These are phyloP conservation scores for Yarrowia keelungensis DNA, from an alignment of 805 yeast genomes.

Conservation along the genomic window DNA sequence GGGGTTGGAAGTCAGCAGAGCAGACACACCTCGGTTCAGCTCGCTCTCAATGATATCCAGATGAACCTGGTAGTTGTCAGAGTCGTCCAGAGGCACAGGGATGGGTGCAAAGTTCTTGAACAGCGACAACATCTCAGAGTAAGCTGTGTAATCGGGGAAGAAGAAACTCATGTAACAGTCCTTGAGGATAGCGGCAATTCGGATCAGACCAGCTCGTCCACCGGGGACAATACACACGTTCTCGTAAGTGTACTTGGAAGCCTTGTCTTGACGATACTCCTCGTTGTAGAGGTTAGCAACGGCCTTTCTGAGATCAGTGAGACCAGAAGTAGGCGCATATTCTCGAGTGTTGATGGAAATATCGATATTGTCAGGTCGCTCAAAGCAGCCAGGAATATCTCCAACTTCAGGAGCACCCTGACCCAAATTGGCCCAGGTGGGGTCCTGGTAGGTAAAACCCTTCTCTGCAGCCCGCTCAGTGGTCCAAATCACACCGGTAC, in stretches of 20 bases:
- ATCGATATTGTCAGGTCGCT: conserved; percentile 58
- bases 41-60: conserved; percentile 60
- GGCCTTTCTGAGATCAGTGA: conserved; percentile 61
- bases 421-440: conserved; percentile 64
- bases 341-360: conserved; percentile 60
- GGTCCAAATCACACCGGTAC: conserved; percentile 70
- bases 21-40: conserved; percentile 63
- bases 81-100: conserved; percentile 65
- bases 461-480: conserved; percentile 66
- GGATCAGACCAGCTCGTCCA: conserved; percentile 66
- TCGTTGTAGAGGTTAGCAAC: conserved; percentile 65
- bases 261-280: conserved; percentile 57
- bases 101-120: conserved; percentile 64
- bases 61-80: conserved; percentile 64
- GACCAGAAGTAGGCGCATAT: conserved; percentile 67
- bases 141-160: conserved; percentile 69
- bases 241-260: conserved; percentile 62
- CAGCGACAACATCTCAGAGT: conserved; percentile 67
- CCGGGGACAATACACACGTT: conserved; percentile 71
- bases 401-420: conserved; percentile 74
- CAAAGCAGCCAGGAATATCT: conserved; percentile 64
- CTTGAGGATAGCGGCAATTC: conserved; percentile 65
- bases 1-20: conserved; percentile 61
- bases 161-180: conserved; percentile 67
- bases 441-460: conserved; percentile 56